Base-by-base conservation (phyloP, 306 rosid genomes). In the Acacia acuminata region DNA sequence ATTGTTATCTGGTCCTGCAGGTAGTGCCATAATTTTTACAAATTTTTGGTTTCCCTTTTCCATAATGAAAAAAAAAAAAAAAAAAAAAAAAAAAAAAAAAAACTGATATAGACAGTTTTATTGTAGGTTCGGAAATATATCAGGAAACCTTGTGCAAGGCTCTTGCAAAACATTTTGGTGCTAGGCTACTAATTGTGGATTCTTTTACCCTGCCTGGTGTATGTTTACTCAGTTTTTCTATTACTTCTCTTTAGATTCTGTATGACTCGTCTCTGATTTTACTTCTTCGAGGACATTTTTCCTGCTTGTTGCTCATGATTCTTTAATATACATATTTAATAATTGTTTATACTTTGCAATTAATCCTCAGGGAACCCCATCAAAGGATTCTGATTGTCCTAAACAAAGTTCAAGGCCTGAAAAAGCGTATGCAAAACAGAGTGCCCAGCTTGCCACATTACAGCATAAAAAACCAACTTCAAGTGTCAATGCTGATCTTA, bases 71-170 rank as follows among this genome's bases (percentile, higher is more conserved):
- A 27, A 27, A 27, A 65, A 10, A 8, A 64, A 47, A 70, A 13
- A 68, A 69, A 5, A 27, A 27, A 27, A 5, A 27, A 27, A 27
- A 27, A 27, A 27, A 65, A 10, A 8, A 64, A 47, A 70, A 13
- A 68, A 69, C 77, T 76, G 83, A 42, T 36, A 70, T 40, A 42
- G n/a, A 14, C 50, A 68, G 68, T 77, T 5, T 43, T 71, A 24
- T 63, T 91, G 77, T 83, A 96, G 99, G 99, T 80, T 96, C 99
- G 1, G 99, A 96, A 77, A 96, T 96, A 89, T 94, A 92, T 84
- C 99, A 96, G 87, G 99, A 92, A 84, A 89, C 91, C 85, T 79
- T 96, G 86, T 89, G 90, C 40, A 96, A 92, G 91, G 98, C 98
- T 78, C 99, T 96, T 53, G 94, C 99, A 4, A 90, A 91, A 73